A percentile compares a stretch with the other conserved stretches of the same genome.
Evolutionary conservation across 2,329 filamentous ascomycete genomes (phyloP).

Genomic region (Dissoconium aciculare): DNA sequence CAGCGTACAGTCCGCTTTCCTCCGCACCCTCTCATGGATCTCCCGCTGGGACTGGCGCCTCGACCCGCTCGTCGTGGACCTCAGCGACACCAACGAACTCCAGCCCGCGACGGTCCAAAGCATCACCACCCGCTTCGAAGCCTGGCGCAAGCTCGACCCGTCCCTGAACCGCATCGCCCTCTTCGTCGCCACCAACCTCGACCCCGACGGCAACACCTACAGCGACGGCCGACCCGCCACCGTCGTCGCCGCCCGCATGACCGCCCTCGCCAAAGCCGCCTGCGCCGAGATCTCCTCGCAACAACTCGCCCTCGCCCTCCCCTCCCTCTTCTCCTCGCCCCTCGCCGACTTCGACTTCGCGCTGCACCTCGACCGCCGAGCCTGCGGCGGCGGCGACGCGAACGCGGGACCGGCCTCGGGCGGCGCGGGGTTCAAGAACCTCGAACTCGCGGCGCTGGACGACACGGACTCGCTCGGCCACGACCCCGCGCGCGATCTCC

Average conservation of each 20-base stretch:
- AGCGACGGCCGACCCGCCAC: conserved; percentile 61
- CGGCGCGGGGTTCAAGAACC: conserved; percentile 57
- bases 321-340: conserved; percentile 55
- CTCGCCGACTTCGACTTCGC: conserved; percentile 72
- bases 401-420: conserved; percentile 34
- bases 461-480: conserved; percentile 36
- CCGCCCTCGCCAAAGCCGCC: conserved; percentile 63
- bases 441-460: conserved; percentile 43
- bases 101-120: conserved; percentile 44
- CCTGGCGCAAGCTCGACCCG: conserved; percentile 79
- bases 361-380: conserved; percentile 46
- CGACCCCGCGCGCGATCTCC: conserved; percentile 47
- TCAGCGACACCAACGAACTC: conserved; percentile 37
- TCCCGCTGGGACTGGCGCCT: conserved; percentile 84
- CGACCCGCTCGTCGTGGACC: conserved; percentile 67
- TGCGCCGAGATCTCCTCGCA: conserved; percentile 36
- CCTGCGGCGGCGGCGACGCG: conserved; percentile 29
- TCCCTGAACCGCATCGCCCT: conserved; percentile 70
- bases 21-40: conserved; percentile 65
- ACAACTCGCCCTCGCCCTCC: conserved; percentile 28
- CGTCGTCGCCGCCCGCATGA: conserved; percentile 73
- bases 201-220: conserved; percentile 65
- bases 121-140: conserved; percentile 57
- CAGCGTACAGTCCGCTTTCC: conserved; percentile 62
- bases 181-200: conserved; percentile 66